phyloP scores from a whole-genome alignment of 805 yeast species.

The Metschnikowia borealis region DNA sequence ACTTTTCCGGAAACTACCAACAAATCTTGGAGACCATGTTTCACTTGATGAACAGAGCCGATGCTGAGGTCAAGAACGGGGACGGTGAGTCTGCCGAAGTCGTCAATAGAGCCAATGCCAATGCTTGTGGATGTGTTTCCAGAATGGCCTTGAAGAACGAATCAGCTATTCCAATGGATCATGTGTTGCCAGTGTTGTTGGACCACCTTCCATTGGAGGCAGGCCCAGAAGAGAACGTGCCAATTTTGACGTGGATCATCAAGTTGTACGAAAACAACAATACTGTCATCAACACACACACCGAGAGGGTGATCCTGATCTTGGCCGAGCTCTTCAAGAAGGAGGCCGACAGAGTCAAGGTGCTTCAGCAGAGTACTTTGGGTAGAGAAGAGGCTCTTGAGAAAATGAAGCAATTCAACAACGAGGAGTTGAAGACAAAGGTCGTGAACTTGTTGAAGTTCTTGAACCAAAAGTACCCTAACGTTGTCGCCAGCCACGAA shows the following conservation, averaged over 20 bases:
- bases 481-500: constrained; percentile 54
- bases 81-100: constrained; percentile 78
- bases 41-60: constrained; percentile 70
- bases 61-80: constrained; percentile 43
- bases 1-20: constrained; percentile 61
- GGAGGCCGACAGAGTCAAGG: constrained; percentile 68
- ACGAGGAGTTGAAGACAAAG: constrained; percentile 58
- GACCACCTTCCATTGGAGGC: constrained; percentile 80
- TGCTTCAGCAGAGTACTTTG: constrained; percentile 68
- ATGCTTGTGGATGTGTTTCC: constrained; percentile 96
- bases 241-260: constrained; percentile 76
- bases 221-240: constrained; percentile 89
- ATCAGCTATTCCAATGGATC: constrained; percentile 65
- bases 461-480: constrained; percentile 61
- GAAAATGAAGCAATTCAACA: constrained; percentile 72
- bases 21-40: constrained; percentile 70
- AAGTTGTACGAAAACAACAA: constrained; percentile 64
- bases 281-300: constrained; percentile 49
- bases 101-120: constrained; percentile 80
- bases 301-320: constrained; percentile 61
- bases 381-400: constrained; percentile 84
- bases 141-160: constrained; percentile 78
- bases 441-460: constrained; percentile 70
- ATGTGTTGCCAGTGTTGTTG: constrained; percentile 72
- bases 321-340: constrained; percentile 69